A percentile compares a stretch with the other conserved stretches of the same genome.
Evolutionary conservation across 2,329 filamentous ascomycete species (phyloP).

Genomic region (Phoma sp.): DNA sequence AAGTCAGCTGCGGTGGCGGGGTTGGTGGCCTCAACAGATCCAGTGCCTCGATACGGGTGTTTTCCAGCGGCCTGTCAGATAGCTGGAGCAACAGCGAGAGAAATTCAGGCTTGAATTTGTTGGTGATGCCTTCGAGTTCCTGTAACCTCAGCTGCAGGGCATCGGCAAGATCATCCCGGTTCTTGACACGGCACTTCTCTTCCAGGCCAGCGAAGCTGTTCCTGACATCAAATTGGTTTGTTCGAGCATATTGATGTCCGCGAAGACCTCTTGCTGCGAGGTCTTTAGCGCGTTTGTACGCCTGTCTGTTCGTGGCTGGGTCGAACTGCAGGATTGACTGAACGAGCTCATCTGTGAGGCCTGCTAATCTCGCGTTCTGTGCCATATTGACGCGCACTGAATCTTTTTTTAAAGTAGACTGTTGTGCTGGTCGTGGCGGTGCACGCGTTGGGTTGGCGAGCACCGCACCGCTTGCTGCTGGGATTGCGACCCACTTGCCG

Average conservation of each 20-base stretch:
- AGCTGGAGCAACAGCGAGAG: slow-evolving; percentile 80
- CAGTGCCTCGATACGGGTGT: slow-evolving; percentile 70
- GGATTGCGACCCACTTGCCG: slow-evolving; percentile 10
- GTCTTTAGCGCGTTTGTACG: slow-evolving; percentile 48
- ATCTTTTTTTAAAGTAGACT: background rate
- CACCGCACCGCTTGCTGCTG: background rate
- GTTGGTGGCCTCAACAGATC: slow-evolving; percentile 59
- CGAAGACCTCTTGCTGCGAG: slow-evolving; percentile 48
- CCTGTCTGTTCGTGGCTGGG: slow-evolving; percentile 38
- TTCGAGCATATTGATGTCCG: slow-evolving; percentile 52
- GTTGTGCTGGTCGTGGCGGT: slow-evolving; percentile 1
- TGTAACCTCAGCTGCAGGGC: slow-evolving; percentile 65
- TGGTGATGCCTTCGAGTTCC: slow-evolving; percentile 60
- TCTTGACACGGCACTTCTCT: slow-evolving; percentile 83
- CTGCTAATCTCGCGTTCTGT: slow-evolving; percentile 68
- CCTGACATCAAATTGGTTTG: slow-evolving; percentile 57
- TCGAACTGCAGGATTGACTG: slow-evolving; percentile 63
- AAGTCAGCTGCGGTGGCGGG: slow-evolving; percentile 64
- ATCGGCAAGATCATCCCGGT: slow-evolving; percentile 79
- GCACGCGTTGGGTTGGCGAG: slow-evolving; percentile 18
- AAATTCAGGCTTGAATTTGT: slow-evolving; percentile 78
- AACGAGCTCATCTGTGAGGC: slow-evolving; percentile 74
- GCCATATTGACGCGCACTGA: slow-evolving; percentile 62
- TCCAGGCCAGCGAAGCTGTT: slow-evolving; percentile 62
- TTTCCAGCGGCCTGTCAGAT: slow-evolving; percentile 77